Percentiles rank a stretch among this genome's conserved stretches.
Evolutionary conservation across 768 basidiomycete genomes (phyloP).

Genomic region (Tricholoma matsutake): DNA sequence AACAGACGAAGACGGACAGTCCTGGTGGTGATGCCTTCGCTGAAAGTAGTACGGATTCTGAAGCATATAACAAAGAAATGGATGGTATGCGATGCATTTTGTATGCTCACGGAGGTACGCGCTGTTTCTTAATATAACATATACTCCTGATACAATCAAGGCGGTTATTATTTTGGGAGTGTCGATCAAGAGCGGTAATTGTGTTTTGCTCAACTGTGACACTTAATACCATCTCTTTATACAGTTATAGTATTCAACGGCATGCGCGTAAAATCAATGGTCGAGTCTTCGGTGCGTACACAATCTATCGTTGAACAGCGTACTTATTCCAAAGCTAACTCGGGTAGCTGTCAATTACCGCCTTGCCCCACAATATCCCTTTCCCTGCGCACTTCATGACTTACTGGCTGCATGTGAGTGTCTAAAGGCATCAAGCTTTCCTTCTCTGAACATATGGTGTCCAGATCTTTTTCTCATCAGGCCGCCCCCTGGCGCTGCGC

Average conservation of each 20-base stretch:
- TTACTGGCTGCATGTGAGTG: conserved; percentile 77
- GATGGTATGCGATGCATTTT: conserved; percentile 84
- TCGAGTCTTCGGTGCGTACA: conserved; percentile 67
- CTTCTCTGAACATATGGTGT: not conserved
- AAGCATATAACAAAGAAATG: conserved; percentile 64
- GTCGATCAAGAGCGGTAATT: conserved; percentile 69
- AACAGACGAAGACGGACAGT: conserved; percentile 27
- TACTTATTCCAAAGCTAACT: conserved; percentile 10
- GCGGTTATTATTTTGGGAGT: conserved; percentile 84
- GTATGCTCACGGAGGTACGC: conserved; percentile 72
- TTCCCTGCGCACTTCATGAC: conserved; percentile 91
- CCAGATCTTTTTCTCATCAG: conserved; percentile 83
- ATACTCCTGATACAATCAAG: conserved; percentile 27
- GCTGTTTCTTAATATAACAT: not conserved
- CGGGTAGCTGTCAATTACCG: conserved; percentile 73
- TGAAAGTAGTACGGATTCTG: conserved; percentile 24
- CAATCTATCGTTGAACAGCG: not conserved
- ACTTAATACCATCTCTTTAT: conserved; percentile 5
- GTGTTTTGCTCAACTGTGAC: not conserved
- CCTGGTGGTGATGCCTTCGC: conserved; percentile 4
- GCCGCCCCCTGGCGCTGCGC: conserved; percentile 79
- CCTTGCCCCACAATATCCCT: conserved; percentile 96
- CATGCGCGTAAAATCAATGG: conserved; percentile 92
- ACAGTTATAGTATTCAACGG: conserved; percentile 72
- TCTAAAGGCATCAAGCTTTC: not conserved